Percentiles rank a stretch among this genome's conserved stretches.
Evolutionary conservation across 179 eudicot genomes (phyloP).

Genomic region (Nepenthes alata): DNA sequence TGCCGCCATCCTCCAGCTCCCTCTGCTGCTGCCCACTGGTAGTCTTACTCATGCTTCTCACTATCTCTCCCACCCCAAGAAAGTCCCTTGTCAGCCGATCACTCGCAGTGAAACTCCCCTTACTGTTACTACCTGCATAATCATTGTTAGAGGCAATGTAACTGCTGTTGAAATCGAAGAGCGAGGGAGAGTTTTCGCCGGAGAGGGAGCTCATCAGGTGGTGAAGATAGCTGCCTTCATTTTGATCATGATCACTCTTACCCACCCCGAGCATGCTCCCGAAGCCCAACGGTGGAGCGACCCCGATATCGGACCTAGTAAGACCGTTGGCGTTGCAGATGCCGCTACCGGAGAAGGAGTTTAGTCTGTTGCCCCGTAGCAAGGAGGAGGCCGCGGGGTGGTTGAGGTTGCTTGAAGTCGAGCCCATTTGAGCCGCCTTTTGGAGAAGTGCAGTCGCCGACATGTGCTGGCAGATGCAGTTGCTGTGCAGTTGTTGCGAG

Average conservation of each 20-base stretch:
- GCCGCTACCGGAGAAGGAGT: not conserved
- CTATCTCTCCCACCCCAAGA: slow-evolving; percentile 40
- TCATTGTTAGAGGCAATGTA: not conserved
- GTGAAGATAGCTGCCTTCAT: not conserved
- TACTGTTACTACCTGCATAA: not conserved
- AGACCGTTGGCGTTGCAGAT: too few species aligned
- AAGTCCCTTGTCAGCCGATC: slow-evolving; percentile 41
- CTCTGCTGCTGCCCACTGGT: not conserved
- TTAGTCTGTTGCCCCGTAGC: slow-evolving; percentile 5
- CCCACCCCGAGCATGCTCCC: slow-evolving; percentile 7
- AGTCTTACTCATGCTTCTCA: slow-evolving; percentile 28
- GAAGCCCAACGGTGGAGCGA: slow-evolving; percentile 18
- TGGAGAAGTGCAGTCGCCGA: slow-evolving; percentile 78
- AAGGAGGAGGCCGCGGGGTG: slow-evolving; percentile 4
- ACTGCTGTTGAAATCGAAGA: not conserved
- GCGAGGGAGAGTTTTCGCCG: not conserved
- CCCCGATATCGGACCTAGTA: not conserved
- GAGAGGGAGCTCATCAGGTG: not conserved
- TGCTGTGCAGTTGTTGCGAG: slow-evolving; percentile 4
- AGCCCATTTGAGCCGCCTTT: slow-evolving; percentile 71
- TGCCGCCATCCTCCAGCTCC: not conserved
- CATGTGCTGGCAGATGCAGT: slow-evolving; percentile 29
- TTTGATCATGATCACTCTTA: not conserved
- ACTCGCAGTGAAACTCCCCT: not conserved
- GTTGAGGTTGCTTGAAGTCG: slow-evolving; percentile 12